These are phyloP conservation scores for Gillenia trifoliata DNA, from an alignment of 306 rosid genomes.

Conservation along the genomic window DNA sequence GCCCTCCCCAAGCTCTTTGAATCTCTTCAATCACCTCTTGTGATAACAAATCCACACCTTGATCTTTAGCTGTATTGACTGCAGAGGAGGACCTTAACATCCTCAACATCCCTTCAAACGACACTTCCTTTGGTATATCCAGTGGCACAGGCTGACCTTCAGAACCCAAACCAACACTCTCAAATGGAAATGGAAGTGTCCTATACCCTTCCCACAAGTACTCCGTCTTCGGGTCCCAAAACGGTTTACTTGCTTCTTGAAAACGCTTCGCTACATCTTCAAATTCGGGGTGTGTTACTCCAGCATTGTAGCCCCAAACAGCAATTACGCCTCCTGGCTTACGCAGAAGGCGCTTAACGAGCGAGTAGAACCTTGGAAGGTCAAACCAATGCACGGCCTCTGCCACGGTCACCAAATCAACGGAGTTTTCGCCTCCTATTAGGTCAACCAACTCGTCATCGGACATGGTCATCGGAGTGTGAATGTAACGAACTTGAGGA, in stretches of 20 bases:
- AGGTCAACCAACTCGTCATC: constrained; percentile 25
- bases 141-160: constrained; percentile 27
- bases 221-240: not conserved
- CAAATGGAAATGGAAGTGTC: constrained; percentile 36
- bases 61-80: constrained; percentile 20
- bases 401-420: constrained; percentile 22
- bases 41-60: constrained; percentile 27
- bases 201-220: constrained; percentile 18
- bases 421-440: constrained; percentile 27
- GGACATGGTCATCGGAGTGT: constrained; percentile 20
- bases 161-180: constrained; percentile 29
- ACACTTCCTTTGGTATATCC: constrained; percentile 20
- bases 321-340: constrained; percentile 24
- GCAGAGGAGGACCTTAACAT: constrained; percentile 16
- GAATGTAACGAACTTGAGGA: constrained; percentile 28
- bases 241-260: not conserved
- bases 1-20: constrained; percentile 26
- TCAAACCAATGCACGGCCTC: constrained; percentile 29
- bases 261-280: constrained; percentile 8
- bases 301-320: constrained; percentile 22
- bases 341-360: constrained; percentile 7
- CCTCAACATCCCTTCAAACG: constrained; percentile 12
- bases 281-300: constrained; percentile 1
- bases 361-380: constrained; percentile 21
- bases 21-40: constrained; percentile 11